Conservation (phyloP, 75 land plant genomes). For the Chamaecyparis obtusa region DNA sequence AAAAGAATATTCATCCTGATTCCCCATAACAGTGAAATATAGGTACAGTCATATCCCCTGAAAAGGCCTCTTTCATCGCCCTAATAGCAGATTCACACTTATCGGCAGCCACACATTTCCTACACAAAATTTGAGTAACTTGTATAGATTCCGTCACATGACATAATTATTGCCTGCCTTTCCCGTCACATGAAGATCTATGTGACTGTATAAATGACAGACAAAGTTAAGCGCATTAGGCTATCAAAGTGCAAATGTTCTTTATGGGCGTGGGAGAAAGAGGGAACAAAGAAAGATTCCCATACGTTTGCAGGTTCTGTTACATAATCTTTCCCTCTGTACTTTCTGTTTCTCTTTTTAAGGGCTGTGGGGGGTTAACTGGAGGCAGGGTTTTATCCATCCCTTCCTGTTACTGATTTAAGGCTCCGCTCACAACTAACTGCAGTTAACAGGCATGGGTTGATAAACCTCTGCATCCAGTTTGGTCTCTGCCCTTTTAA, state of each 20-base stretch:
- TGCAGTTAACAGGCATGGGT: conserved; percentile 9
- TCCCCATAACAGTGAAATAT: too few relatives aligned
- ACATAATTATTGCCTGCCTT: background rate
- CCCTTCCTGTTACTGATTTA: background rate
- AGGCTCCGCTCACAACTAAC: background rate
- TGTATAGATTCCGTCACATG: background rate
- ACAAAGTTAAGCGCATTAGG: too few relatives aligned
- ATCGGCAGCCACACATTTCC: too few relatives aligned
- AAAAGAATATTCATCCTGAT: too few relatives aligned
- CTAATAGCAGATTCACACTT: too few relatives aligned
- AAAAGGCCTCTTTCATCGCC: too few relatives aligned
- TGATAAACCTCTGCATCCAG: conserved; percentile 9
- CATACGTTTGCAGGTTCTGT: background rate
- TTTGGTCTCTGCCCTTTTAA: background rate
- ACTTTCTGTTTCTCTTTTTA: background rate
- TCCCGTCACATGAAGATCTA: background rate
- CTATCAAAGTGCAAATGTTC: background rate
- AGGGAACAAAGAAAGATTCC: background rate
- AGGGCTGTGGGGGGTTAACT: background rate
- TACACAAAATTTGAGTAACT: too few relatives aligned
- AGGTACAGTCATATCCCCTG: too few relatives aligned
- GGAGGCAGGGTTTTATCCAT: conserved; percentile 6
- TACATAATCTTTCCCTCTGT: background rate
- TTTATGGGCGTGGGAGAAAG: background rate
- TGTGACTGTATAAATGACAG: background rate